phyloP scores from a whole-genome alignment of 345 rosid genomes.

The Geranium rotundifolium region DNA sequence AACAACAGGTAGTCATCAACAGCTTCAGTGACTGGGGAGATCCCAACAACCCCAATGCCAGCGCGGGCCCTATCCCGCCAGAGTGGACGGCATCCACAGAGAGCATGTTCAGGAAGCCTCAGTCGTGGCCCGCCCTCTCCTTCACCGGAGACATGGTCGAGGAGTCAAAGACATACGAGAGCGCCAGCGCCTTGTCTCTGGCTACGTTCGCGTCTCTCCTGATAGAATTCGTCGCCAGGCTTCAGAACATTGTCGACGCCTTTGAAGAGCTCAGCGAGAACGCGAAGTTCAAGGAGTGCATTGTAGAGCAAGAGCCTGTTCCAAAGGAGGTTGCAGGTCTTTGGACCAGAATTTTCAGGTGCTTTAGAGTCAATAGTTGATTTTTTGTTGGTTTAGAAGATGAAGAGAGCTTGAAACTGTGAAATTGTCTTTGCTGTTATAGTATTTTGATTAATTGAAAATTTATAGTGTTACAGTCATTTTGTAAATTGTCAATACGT shows the following conservation, averaged over 20 bases:
- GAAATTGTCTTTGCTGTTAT: too few relatives aligned
- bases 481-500: too few relatives aligned
- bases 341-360: conserved; percentile 28
- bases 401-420: too few relatives aligned
- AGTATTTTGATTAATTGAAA: too few relatives aligned
- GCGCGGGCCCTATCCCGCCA: conserved; percentile 9
- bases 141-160: conserved; percentile 27
- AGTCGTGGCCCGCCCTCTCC: conserved; percentile 58
- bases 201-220: conserved; percentile 77
- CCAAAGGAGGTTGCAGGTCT: conserved; percentile 23
- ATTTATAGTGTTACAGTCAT: too few relatives aligned
- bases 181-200: conserved; percentile 75
- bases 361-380: conserved; percentile 20
- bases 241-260: conserved; percentile 51
- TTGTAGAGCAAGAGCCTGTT: conserved; percentile 9
- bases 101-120: conserved; percentile 26
- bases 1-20: conserved; percentile 35
- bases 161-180: conserved; percentile 60
- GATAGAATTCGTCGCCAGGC: conserved; percentile 82
- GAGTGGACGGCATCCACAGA: conserved; percentile 16
- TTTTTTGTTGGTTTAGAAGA: too few relatives aligned
- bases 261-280: conserved; percentile 57
- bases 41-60: too few relatives aligned
- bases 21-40: conserved; percentile 27
- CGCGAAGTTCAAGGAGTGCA: conserved; percentile 63